Evolutionary conservation across 176 grass and related monocot genomes (phyloP).

Genomic region (Puya raimondii): DNA sequence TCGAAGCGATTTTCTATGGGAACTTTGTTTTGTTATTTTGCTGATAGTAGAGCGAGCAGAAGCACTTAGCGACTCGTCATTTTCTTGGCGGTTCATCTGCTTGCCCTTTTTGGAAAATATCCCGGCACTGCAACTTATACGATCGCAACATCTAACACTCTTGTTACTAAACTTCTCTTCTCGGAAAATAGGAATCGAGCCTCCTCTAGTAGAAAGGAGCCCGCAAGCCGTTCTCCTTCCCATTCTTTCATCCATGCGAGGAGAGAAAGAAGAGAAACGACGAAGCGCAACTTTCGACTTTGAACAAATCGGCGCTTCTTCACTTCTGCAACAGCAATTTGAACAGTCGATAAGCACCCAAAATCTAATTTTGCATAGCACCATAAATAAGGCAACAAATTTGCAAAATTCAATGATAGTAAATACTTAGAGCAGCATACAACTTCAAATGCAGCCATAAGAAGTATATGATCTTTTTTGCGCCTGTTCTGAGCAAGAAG

Average conservation of each 20-base stretch:
- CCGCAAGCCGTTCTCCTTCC: slow-evolving; percentile 71
- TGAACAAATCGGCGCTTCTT: not conserved
- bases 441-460: too few species aligned
- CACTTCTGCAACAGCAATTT: not conserved
- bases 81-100: too few species aligned
- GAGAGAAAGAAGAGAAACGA: slow-evolving; percentile 15
- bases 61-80: too few species aligned
- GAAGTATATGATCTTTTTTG: too few species aligned
- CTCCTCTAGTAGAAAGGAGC: slow-evolving; percentile 70
- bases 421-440: too few species aligned
- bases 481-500: too few species aligned
- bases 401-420: too few species aligned
- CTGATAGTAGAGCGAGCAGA: too few species aligned
- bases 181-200: slow-evolving; percentile 71
- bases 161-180: slow-evolving; percentile 46
- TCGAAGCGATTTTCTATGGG: not conserved
- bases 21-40: too few species aligned
- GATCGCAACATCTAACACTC: slow-evolving; percentile 26
- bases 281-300: slow-evolving; percentile 3
- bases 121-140: slow-evolving; percentile 36
- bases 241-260: slow-evolving; percentile 58
- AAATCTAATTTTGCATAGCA: not conserved
- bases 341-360: not conserved
- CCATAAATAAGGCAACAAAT: not conserved
- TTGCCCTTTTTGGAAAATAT: slow-evolving; percentile 21